Evolutionary conservation across 768 basidiomycete species (phyloP), one percentile per base, ranked within the genome.

Genomic region (Collybiopsis confluens): DNA sequence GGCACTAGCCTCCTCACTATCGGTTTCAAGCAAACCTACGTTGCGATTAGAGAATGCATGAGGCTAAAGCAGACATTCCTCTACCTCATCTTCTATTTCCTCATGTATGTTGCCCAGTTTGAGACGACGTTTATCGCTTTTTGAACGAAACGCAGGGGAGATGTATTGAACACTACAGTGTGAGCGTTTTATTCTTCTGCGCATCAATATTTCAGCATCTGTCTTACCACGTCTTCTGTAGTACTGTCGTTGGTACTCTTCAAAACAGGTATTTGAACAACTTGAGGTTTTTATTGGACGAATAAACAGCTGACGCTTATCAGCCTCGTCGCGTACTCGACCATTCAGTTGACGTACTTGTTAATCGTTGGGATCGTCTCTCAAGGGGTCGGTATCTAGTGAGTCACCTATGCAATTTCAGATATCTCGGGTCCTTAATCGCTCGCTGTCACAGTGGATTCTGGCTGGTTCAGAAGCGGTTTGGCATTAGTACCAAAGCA

Each of bases 151-250:
- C 16, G 16, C 53, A 87, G 85, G 85, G 86, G 86, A 26, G 86
- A 88, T 62, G 84, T 87, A 1, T 65, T 88, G 37, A 88, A 88
- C 61, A 88, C 88, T 0, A 82, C 85, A 36, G 83, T 88, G 86
- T 88, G 67, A 35, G 78, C 20, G 9, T 27, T n/a, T 27, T 56
- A 23, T 11, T 36, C 51, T 10, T 16, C 28, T 16, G 52, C 56
- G 40, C 54, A 33, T 13, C 30, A 33, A 33, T 20, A 52, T 42
- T 41, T 5, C 46, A 20, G 9, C 27, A 20, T 45, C 23, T 11
- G 23, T 43, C 43, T 45, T 4, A 45, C 48, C 36, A n/a, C n/a
- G 33, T 38, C 4, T 20, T 48, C 3, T 23, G 23, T 58, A 87
- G 85, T 5, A 87, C 86, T n/a, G 83, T 88, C 35, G 76, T 90